phyloP scores from a whole-genome alignment of 2,329 filamentous ascomycete genomes.

The Trematosphaeria pertusa region DNA sequence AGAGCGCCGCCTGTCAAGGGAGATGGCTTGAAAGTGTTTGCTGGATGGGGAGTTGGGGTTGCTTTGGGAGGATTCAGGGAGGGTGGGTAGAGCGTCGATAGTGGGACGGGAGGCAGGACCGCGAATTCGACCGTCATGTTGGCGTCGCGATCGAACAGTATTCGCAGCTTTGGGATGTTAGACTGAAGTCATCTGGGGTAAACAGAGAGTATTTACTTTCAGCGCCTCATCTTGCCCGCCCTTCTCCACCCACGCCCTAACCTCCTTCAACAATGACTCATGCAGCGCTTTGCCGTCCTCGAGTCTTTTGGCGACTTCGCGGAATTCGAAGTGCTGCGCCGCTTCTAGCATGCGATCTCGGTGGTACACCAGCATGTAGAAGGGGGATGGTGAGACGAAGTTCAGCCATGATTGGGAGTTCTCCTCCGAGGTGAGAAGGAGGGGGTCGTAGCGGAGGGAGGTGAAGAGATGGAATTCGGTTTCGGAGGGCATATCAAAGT shows the following conservation, averaged over 20 bases:
- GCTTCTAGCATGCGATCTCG: constrained; percentile 75
- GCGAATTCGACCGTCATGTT: constrained; percentile 48
- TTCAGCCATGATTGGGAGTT: constrained; percentile 59
- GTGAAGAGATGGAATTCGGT: constrained; percentile 48
- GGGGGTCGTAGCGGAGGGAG: constrained; percentile 48
- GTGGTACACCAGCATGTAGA: constrained; percentile 83
- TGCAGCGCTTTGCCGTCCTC: constrained; percentile 44
- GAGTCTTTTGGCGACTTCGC: constrained; percentile 41
- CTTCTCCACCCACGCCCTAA: constrained; percentile 34
- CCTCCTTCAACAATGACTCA: constrained; percentile 40
- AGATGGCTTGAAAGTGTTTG: constrained; percentile 38
- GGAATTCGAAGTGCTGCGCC: constrained; percentile 59
- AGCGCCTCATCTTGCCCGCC: constrained; percentile 32
- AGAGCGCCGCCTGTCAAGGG: constrained; percentile 46
- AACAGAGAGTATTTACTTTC: constrained; percentile 24
- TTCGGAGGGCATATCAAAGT: constrained; percentile 26
- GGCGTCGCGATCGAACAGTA: constrained; percentile 57
- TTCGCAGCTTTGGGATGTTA: too few relatives aligned
- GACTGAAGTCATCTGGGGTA: too few relatives aligned
- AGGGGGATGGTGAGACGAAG: constrained; percentile 62
- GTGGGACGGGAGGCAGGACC: constrained; percentile 49
- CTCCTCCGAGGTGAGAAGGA: constrained; percentile 41
- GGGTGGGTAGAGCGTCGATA: constrained; percentile 65
- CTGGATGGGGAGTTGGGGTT: constrained; percentile 24
- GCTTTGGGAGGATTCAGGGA: constrained; percentile 58